Conservation (phyloP, 768 basidiomycete species). For the Collybia sordida region DNA sequence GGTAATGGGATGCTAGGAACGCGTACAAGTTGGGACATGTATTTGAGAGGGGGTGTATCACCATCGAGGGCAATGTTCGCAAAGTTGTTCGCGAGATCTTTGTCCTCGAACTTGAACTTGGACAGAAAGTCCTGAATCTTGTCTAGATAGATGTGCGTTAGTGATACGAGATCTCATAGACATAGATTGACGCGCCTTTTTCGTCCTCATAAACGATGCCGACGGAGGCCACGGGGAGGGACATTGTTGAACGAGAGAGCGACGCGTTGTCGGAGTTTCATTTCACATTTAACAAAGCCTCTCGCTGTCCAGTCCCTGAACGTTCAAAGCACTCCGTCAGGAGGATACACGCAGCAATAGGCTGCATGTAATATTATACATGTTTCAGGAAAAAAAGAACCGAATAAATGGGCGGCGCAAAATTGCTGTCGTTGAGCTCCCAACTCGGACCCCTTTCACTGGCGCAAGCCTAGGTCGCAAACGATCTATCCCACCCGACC, state of each 20-base stretch:
- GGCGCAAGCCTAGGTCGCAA: background rate
- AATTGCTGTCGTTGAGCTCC: slow-evolving; percentile 17
- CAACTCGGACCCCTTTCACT: slow-evolving; percentile 5
- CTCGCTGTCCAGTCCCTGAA: no score
- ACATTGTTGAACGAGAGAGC: slow-evolving; percentile 47
- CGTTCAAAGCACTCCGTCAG: no score
- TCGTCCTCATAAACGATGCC: slow-evolving; percentile 70
- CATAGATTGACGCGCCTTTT: slow-evolving; percentile 45
- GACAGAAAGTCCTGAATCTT: slow-evolving; percentile 72
- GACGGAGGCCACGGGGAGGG: slow-evolving; percentile 60
- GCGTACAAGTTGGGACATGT: slow-evolving; percentile 81
- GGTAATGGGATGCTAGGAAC: slow-evolving; percentile 24
- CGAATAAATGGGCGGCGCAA: slow-evolving; percentile 8
- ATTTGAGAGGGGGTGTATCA: slow-evolving; percentile 58
- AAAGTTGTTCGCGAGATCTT: slow-evolving; percentile 66
- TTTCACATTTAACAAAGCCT: slow-evolving; percentile 11
- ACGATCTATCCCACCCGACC: background rate
- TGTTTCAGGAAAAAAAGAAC: no score
- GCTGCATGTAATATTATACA: no score
- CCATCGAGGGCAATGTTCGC: slow-evolving; percentile 71
- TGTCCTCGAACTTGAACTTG: slow-evolving; percentile 61
- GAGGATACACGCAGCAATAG: no score
- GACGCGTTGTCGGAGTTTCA: slow-evolving; percentile 38
- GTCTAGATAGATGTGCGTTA: slow-evolving; percentile 37
- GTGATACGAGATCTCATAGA: background rate